These are phyloP conservation scores for Neurospora sp. DNA, from an alignment of 495 filamentous ascomycete species.

Conservation along the genomic window DNA sequence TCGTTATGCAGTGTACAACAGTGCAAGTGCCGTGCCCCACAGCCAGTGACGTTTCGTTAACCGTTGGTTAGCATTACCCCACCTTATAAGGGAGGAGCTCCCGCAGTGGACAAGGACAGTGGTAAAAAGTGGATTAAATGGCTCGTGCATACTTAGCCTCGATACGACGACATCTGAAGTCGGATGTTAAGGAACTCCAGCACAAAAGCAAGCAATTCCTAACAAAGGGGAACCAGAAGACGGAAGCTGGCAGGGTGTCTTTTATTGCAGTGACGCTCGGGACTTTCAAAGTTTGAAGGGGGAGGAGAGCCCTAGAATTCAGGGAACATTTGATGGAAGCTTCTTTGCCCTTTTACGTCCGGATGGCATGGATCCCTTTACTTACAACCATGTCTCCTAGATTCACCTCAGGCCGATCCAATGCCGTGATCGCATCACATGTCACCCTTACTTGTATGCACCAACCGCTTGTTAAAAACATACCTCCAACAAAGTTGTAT, in stretches of 20 bases:
- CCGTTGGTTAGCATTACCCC: neutral
- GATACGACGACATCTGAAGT: neutral
- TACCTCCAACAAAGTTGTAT: neutral
- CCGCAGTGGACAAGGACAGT: neutral
- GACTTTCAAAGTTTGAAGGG: neutral
- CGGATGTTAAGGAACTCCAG: neutral
- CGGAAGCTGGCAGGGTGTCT: neutral
- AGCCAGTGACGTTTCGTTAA: neutral
- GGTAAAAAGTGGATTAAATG: neutral
- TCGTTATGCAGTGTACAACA: neutral
- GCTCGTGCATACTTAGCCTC: neutral
- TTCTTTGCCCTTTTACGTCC: neutral
- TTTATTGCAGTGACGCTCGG: neutral
- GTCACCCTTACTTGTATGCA: neutral
- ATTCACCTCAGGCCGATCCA: neutral
- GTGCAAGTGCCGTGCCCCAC: neutral
- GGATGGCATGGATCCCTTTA: neutral
- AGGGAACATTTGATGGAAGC: neutral
- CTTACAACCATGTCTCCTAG: neutral
- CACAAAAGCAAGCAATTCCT: neutral
- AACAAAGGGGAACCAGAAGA: neutral
- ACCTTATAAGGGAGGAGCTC: neutral
- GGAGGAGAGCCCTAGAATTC: neutral
- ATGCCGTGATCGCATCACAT: neutral
- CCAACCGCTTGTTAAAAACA: neutral